Percentiles rank a stretch among this genome's conserved stretches.
Conservation (phyloP, 2,329 filamentous ascomycete genomes). For the Botryosphaeria agaves region DNA sequence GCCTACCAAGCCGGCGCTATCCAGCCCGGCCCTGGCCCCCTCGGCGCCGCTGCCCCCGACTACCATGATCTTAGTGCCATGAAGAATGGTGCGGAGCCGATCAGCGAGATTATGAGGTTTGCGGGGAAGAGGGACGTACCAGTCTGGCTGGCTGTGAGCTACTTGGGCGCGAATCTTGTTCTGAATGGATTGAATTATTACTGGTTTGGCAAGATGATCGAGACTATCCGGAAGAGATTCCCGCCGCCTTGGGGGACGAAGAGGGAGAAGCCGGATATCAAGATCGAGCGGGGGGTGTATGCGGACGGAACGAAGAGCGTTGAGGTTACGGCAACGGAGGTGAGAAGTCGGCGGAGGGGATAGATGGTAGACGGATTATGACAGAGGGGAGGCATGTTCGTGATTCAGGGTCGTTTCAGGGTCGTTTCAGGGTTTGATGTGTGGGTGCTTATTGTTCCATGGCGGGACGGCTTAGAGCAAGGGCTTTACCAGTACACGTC, state of each 20-base stretch:
- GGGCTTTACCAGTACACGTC: no score
- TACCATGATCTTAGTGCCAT: no score
- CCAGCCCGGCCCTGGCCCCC: conserved; percentile 2
- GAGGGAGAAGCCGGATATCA: no score
- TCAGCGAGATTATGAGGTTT: conserved; percentile 30
- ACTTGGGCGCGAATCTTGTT: conserved; percentile 51
- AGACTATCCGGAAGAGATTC: conserved; percentile 61
- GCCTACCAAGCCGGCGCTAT: conserved; percentile 14
- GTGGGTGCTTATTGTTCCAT: no score
- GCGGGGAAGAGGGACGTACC: conserved; percentile 35
- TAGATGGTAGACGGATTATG: no score
- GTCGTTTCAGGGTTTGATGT: no score
- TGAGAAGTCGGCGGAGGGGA: neutral
- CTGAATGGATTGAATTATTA: conserved; percentile 66
- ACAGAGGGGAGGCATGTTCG: no score
- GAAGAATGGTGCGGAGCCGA: conserved; percentile 7
- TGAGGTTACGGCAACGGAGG: conserved; percentile 4
- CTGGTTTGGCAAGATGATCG: conserved; percentile 81
- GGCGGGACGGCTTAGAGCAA: no score
- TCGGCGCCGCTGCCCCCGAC: conserved; percentile 3
- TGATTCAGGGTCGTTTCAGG: no score
- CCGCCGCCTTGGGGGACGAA: conserved; percentile 35
- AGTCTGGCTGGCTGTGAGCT: conserved; percentile 49
- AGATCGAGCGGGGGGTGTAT: conserved; percentile 5
- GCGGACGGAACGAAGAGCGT: conserved; percentile 17